Conservation (phyloP, 1,284 basidiomycete species). For the Stygiomarasmius scandens region DNA sequence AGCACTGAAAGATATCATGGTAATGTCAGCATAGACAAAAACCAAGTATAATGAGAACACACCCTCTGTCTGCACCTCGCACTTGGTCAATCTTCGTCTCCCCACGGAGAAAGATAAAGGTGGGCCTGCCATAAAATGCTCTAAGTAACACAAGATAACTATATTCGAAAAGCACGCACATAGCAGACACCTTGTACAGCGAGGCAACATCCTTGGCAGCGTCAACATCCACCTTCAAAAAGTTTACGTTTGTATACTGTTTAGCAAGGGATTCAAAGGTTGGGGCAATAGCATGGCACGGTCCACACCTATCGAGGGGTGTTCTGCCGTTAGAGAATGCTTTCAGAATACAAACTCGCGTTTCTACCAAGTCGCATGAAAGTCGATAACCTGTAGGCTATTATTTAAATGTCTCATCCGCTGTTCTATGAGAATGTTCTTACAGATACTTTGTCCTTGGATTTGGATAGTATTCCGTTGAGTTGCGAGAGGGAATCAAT, state of each 20-base stretch:
- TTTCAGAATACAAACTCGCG: conserved; percentile 2
- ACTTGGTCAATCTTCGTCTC: conserved; percentile 66
- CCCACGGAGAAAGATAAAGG: conserved; percentile 77
- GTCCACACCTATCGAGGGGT: conserved; percentile 68
- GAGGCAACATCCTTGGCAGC: conserved; percentile 64
- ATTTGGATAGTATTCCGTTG: conserved; percentile 58
- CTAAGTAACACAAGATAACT: not conserved
- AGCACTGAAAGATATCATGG: conserved; percentile 40
- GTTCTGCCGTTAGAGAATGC: conserved; percentile 14
- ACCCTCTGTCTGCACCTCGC: conserved; percentile 68
- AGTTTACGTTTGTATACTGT: conserved; percentile 69
- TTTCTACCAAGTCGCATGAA: conserved; percentile 74
- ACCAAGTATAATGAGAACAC: conserved; percentile 25
- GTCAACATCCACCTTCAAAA: conserved; percentile 82
- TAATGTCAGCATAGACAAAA: not conserved
- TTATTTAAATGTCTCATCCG: not conserved
- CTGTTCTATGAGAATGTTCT: conserved; percentile 16
- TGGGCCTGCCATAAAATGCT: conserved; percentile 57
- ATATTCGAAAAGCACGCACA: conserved; percentile 43
- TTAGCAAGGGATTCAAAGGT: conserved; percentile 67
- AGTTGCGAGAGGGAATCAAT: conserved; percentile 64
- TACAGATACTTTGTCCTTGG: conserved; percentile 69
- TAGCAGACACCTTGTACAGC: conserved; percentile 53
- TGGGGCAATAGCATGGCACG: conserved; percentile 79
- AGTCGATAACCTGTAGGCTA: conserved; percentile 72